Conservation (phyloP, 2,329 filamentous ascomycete species). For the Aspergillus floridensis region DNA sequence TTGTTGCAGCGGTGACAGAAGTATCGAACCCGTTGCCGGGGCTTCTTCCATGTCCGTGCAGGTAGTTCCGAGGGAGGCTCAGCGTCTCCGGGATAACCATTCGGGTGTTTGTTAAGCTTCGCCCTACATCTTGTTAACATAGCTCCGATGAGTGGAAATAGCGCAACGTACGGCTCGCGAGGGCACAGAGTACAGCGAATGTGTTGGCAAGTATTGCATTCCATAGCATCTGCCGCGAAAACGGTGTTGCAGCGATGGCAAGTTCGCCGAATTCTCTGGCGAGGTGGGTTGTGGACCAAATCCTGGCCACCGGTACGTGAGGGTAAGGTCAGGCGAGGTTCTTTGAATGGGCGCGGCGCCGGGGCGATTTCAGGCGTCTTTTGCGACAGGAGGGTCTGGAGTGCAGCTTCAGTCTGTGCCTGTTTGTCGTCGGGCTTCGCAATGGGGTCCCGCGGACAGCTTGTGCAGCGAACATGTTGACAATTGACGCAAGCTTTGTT, state of each 20-base stretch:
- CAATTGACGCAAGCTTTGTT: slow-evolving; percentile 74
- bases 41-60: slow-evolving; percentile 38
- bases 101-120: slow-evolving; percentile 44
- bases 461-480: slow-evolving; percentile 75
- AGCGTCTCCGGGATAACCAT: slow-evolving; percentile 46
- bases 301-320: slow-evolving; percentile 68
- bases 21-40: slow-evolving; percentile 41
- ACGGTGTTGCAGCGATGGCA: slow-evolving; percentile 71
- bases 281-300: slow-evolving; percentile 67
- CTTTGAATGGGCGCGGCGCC: slow-evolving; percentile 47
- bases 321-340: slow-evolving; percentile 49
- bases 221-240: slow-evolving; percentile 59
- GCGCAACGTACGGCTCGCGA: slow-evolving; percentile 67
- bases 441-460: slow-evolving; percentile 72
- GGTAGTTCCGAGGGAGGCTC: slow-evolving; percentile 35
- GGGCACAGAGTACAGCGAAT: slow-evolving; percentile 76
- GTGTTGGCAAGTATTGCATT: slow-evolving; percentile 69
- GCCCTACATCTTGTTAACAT: slow-evolving; percentile 25
- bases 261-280: slow-evolving; percentile 69
- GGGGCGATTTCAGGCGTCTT: slow-evolving; percentile 17
- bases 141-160: not conserved
- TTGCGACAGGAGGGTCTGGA: slow-evolving; percentile 18
- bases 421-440: slow-evolving; percentile 55
- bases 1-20: slow-evolving; percentile 42
- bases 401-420: slow-evolving; percentile 50